Base-by-base conservation (phyloP, 2,329 filamentous ascomycete species). In the Grosmannia huntii region DNA sequence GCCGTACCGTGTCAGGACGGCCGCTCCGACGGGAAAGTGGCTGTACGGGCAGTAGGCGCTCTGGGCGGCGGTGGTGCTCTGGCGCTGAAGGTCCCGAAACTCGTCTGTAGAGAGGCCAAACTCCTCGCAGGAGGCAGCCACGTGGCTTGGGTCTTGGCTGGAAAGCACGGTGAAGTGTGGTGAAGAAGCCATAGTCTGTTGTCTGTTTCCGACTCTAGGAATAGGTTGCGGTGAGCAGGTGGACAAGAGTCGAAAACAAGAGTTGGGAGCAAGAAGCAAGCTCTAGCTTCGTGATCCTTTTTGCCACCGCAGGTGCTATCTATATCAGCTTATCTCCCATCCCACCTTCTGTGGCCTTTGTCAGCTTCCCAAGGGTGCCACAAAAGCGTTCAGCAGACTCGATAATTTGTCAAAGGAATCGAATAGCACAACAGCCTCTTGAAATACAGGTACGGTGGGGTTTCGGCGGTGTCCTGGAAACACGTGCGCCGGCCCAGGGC, bases 41-140 rank as follows among this genome's bases (percentile, higher is more conserved):
- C 89, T 95, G 77, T 96, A 96, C 4, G 89, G 90, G 81, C 90
- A 95, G 75, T 97, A 96, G 41, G 92, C 90, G 57, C 76, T 79
- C 2, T 76, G 76, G 71, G 95, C 95, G 60, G 91, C 90, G 6
- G 82, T 82, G 57, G 81, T 76, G 64, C 86, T 84, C 67, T 80
- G 76, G 59, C 74, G 70, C 57, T 79, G 80, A 53, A 96, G 80
- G 49, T 76, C 74, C 60, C 76, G 69, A 68, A 95, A 81, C 69
- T 95, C 86, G 54, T 74, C 69, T 19, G 72, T 68, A 11, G 81
- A 83, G 50, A 95, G 75, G 67, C 68, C 69, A 68, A 78, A 70
- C 36, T 68, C 63, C 16, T 62, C 55, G 68, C 74, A 75, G 46
- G 70, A 69, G 23, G 58, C 19, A 54, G 63, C 46, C 57, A 70